Base-by-base conservation (phyloP, 805 yeast species). In the Lachancea thermotolerans region DNA sequence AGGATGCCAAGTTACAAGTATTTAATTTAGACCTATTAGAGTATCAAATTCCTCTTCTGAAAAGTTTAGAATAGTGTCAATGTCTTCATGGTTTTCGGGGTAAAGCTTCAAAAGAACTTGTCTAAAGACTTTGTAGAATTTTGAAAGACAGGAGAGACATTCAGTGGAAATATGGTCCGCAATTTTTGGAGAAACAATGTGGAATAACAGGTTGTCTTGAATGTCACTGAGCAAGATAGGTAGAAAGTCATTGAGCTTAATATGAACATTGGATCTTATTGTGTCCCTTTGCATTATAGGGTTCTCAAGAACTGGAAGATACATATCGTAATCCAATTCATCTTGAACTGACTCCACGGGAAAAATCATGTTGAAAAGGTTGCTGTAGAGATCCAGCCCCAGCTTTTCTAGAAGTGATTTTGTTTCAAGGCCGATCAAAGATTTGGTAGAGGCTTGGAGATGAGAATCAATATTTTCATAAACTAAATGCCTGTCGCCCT, bases 361-460 rank as follows among this genome's bases (percentile, higher is more conserved):
- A 60, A 77, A 80, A n/a, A 85, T 81, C 83, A 84, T 79, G 55
- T 81, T 81, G 47, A 82, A 69, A 41, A 84, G 62, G 56, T 82
- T 84, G 58, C 72, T 78, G 52, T 75, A 78, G 45, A 82, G 77
- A n/a, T 67, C 68, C 29, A 84, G 60, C 0, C 77, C 77, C 18
- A 85, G 75, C 35, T 71, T 74, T 14, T 67, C 64, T 34, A 84
- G 63, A 12, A 83, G 62, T 1, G 65, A 57, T 15, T 67, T 69
- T 33, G 73, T 74, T 53, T 81, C 83, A 7, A 69, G 51, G 9
- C 65, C 59, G 3, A 68, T 66, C 49, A 83, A 58, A 16, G 50
- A 49, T n/a, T 53, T 46, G 7, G 53, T 49, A 10, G 51, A 50
- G 1, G 44, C 47, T 1, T 69, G 61, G 1, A 57, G 40, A n/a